Conservation (phyloP, 2,329 filamentous ascomycete species). For the Sphaerostilbella broomeana region DNA sequence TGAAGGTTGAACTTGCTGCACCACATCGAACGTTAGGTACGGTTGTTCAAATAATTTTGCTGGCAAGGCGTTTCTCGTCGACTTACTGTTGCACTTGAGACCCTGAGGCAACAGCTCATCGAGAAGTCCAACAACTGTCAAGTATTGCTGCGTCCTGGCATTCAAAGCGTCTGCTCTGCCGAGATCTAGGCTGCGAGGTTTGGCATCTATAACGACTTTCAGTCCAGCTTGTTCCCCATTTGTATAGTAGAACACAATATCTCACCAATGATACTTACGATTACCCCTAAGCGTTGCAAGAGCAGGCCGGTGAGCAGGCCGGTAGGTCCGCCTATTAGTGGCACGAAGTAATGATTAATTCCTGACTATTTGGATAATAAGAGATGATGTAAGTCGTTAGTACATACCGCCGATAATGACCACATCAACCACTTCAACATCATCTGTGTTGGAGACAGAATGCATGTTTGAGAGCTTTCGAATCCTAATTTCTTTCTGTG, state of each 20-base stretch:
- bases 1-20: constrained; percentile 41
- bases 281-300: constrained; percentile 34
- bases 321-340: constrained; percentile 36
- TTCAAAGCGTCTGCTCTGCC: constrained; percentile 44
- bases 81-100: constrained; percentile 44
- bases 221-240: constrained; percentile 1
- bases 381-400: background rate
- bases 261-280: constrained; percentile 34
- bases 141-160: constrained; percentile 41
- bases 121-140: constrained; percentile 38
- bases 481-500: too few relatives aligned
- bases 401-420: constrained; percentile 31
- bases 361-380: too few relatives aligned
- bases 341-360: too few relatives aligned
- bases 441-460: too few relatives aligned
- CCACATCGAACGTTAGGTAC: too few relatives aligned
- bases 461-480: too few relatives aligned
- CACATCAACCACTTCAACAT: constrained; percentile 25
- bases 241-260: background rate
- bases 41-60: too few relatives aligned
- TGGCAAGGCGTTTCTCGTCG: too few relatives aligned
- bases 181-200: constrained; percentile 31
- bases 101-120: constrained; percentile 35
- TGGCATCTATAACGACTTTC: constrained; percentile 27
- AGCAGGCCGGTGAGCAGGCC: constrained; percentile 40